Evolutionary conservation across 345 rosid genomes (phyloP).

Genomic region (Noccaea bulbosa): DNA sequence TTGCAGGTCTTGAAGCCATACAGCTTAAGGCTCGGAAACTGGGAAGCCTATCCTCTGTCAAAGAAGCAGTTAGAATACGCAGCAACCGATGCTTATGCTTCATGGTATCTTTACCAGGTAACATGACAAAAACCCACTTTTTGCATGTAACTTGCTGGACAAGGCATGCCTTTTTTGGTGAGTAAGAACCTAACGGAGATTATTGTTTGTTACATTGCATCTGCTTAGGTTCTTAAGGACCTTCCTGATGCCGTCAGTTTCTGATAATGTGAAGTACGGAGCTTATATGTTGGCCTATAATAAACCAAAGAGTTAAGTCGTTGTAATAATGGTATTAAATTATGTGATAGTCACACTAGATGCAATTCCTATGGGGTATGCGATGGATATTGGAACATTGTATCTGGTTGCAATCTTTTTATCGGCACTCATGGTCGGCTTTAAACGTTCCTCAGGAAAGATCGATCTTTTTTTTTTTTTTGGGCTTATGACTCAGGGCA

Average conservation of each 20-base stretch:
- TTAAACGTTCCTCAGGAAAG: no score
- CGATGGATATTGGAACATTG: neutral
- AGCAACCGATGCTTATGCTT: conserved; percentile 84
- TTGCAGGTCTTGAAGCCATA: conserved; percentile 72
- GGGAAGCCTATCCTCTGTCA: conserved; percentile 69
- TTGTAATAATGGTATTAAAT: no score
- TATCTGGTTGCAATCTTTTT: no score
- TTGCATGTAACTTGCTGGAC: neutral
- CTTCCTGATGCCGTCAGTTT: conserved; percentile 46
- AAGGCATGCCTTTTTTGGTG: neutral
- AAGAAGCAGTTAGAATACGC: conserved; percentile 69
- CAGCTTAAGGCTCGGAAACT: conserved; percentile 74
- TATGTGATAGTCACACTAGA: neutral
- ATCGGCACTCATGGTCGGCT: no score
- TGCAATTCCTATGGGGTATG: neutral
- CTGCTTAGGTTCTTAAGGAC: conserved; percentile 51
- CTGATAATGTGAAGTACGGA: neutral
- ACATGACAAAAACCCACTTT: neutral
- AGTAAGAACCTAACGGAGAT: neutral
- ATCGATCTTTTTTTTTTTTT: no score
- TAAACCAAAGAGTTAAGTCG: neutral
- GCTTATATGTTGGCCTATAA: neutral
- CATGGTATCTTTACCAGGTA: conserved; percentile 77
- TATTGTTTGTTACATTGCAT: neutral
- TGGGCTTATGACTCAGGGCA: no score